Conservation (phyloP, 2,329 filamentous ascomycete genomes). For the Sphaerostilbella broomeana region DNA sequence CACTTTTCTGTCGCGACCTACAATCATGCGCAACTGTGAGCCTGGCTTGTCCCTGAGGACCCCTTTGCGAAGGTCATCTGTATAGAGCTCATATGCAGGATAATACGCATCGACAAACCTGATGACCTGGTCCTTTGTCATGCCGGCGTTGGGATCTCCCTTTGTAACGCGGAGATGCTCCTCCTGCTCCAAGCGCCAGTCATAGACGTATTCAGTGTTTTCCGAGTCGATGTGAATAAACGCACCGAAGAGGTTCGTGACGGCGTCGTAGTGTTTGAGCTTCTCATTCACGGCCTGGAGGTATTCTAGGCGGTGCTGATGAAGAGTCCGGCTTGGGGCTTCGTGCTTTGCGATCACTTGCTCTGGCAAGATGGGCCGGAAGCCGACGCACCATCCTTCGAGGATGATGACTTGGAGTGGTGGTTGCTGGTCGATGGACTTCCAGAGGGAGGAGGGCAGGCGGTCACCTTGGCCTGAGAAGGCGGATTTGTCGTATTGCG, state of each 20-base stretch:
- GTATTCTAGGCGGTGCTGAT: conserved; percentile 41
- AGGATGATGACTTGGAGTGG: conserved; percentile 65
- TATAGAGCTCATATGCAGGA: conserved; percentile 66
- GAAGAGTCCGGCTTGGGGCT: conserved; percentile 43
- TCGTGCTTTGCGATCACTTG: conserved; percentile 47
- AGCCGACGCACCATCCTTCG: conserved; percentile 89
- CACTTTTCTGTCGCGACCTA: conserved; percentile 54
- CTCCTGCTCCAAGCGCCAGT: conserved; percentile 80
- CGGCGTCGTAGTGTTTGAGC: conserved; percentile 39
- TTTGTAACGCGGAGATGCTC: conserved; percentile 56
- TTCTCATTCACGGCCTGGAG: conserved; percentile 45
- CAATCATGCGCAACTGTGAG: conserved; percentile 55
- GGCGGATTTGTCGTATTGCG: conserved; percentile 77
- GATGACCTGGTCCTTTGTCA: conserved; percentile 74
- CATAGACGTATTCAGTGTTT: conserved; percentile 69
- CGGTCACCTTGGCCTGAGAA: conserved; percentile 73
- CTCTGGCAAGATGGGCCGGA: conserved; percentile 54
- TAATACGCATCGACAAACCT: conserved; percentile 66
- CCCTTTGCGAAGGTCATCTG: conserved; percentile 51
- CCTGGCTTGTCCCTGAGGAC: conserved; percentile 45
- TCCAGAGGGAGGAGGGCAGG: conserved; percentile 55
- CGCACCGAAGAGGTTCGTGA: conserved; percentile 46
- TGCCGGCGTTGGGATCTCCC: conserved; percentile 55
- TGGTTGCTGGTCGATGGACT: conserved; percentile 44
- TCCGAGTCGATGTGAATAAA: conserved; percentile 62